Evolutionary conservation across 1,139 yeast genomes (phyloP), one percentile per base, ranked within the genome.

Genomic region (Scheffersomyces titani): DNA sequence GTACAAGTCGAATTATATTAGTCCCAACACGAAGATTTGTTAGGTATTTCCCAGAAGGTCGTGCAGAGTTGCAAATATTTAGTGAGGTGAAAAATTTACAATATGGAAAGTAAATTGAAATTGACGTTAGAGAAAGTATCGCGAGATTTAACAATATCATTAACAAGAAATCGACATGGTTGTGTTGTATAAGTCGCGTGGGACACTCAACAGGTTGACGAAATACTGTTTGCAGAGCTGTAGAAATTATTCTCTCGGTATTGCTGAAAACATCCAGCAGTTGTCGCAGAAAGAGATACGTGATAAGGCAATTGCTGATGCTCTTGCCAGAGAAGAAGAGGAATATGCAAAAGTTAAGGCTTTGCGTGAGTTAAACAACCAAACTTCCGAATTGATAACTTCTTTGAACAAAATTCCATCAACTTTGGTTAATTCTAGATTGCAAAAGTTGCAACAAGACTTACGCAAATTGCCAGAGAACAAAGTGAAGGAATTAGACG

Each of bases 241-340:
- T 11, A 30, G 40, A 30, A 30, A 30, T 3, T 30, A 30, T 30
- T 30, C 40, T 2, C 16, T 30, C 16, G 4, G 40, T 16, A 30
- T 30, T 30, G 40, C 40, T 30, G 40, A 30, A 30, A 30, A 30
- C 13, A 16, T 30, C 40, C 51, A 21, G 58, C 63, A 48, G 61
- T 61, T 24, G 60, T 53, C 57, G 56, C 77, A 73, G 57, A 73
- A 70, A 57, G 75, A 71, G 56, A 61, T 72, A 44, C 75, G 83
- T 64, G 83, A 79, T 60, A 70, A 64, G 58, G 80, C 80, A 2
- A 64, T 79, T 51, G 80, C 82, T 1, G 82, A 78, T 58, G 82
- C 83, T 0, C 70, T 78, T 47, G 82, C 83, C 4, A 70, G 71
- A 58, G 83, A 79, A 61, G 82, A 78, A 69, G 81, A 74, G 59